Evolutionary conservation across 2,329 filamentous ascomycete species (phyloP), one percentile per base, ranked within the genome.

Genomic region (Arthrobotrys conoides): DNA sequence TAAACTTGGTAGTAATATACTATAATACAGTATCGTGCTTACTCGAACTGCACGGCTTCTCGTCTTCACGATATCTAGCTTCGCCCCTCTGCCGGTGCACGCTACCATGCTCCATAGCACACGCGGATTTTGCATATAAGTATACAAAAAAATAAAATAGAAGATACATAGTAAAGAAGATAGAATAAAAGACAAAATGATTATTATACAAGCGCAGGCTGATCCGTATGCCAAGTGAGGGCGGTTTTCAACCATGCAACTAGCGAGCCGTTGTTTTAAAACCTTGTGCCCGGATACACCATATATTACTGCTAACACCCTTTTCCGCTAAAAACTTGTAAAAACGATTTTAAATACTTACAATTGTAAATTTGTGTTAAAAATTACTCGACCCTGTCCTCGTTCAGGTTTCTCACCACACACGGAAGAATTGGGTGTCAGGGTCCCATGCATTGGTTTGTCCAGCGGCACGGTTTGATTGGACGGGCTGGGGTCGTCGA

Each of bases 241-340:
- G 33, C 73, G 46, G 67, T 55, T 76, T 61, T 77, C 8, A 66
- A 65, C 44, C 59, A 77, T 71, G 73, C 73, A 71, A 71, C 73
- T 77, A 77, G 73, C 67, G 73, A 77, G 73, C 73, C 73, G 73
- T 71, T 71, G 73, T 77, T 77, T 77, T 77, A 77, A 77, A 77
- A 77, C 67, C 66, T 77, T 77, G 71, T 76, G 71, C 59, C 71
- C 57, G 71, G 71, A 76, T 69, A 70, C 71, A 76, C 46, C 46
- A 66, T 57, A n/a, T n/a, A n/a, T n/a, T n/a, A 59, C 24, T 68
- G 72, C 66, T 70, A n/a, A n/a, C n/a, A n/a, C 72, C 65, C 53
- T 70, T 51, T 71, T 76, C 72, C 66, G 66, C 48, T 57, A 65
- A 67, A 70, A 66, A 76, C 57, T 65, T 70, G 70, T 67, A 66